These are phyloP conservation scores for Parathielavia hyrcaniae DNA, from an alignment of 495 filamentous ascomycete species.

Conservation along the genomic window DNA sequence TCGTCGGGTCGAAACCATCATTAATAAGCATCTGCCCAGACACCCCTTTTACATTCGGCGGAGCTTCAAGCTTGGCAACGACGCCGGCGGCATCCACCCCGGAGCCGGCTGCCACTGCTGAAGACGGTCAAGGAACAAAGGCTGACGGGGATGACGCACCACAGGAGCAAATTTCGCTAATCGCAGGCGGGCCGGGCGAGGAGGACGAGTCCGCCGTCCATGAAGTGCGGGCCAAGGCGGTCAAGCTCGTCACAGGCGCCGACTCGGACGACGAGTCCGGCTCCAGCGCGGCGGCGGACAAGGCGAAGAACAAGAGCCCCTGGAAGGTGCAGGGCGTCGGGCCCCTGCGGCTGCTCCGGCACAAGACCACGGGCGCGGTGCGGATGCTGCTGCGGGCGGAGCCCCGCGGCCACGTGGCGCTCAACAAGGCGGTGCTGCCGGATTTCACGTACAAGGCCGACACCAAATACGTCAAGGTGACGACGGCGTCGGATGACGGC, in stretches of 20 bases:
- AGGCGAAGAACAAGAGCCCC: slow-evolving; percentile 35
- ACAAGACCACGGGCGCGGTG: slow-evolving; percentile 55
- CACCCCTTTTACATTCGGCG: slow-evolving; percentile 44
- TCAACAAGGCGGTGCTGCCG: slow-evolving; percentile 60
- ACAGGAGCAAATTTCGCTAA: slow-evolving; percentile 58
- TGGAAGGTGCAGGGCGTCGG: slow-evolving; percentile 62
- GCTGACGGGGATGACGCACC: slow-evolving; percentile 45
- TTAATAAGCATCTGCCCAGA: slow-evolving; percentile 30
- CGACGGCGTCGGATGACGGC: slow-evolving; percentile 47
- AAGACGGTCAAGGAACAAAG: slow-evolving; percentile 45
- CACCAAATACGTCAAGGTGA: slow-evolving; percentile 51
- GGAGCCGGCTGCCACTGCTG: slow-evolving; percentile 49
- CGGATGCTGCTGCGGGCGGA: slow-evolving; percentile 63
- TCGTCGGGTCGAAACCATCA: slow-evolving; percentile 21
- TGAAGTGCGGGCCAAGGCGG: slow-evolving; percentile 57
- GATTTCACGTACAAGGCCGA: slow-evolving; percentile 51
- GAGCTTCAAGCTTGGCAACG: slow-evolving; percentile 48
- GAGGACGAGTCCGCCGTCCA: slow-evolving; percentile 61
- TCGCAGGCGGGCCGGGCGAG: slow-evolving; percentile 58
- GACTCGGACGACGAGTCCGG: slow-evolving; percentile 35
- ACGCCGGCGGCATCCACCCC: slow-evolving; percentile 59
- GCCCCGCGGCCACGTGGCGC: slow-evolving; percentile 59
- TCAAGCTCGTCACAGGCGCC: slow-evolving; percentile 42
- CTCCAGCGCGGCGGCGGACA: slow-evolving; percentile 27
- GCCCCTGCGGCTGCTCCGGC: slow-evolving; percentile 57